Evolutionary conservation across 202 grass and related monocot species (phyloP).

Genomic region (Setaria viridis): DNA sequence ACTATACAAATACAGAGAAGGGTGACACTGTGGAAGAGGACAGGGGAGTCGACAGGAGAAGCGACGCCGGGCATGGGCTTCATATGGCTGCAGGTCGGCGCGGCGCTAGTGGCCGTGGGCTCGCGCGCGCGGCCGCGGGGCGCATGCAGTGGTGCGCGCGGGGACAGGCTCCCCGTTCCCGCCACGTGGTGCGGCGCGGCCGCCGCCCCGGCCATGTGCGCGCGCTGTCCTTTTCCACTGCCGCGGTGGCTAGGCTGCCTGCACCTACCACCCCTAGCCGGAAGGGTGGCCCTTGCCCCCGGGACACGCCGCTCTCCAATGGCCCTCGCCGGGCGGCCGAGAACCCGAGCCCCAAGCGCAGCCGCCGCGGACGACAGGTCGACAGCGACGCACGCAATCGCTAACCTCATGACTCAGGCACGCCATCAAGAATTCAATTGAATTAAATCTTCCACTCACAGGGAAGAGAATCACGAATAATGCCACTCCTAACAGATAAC

Average conservation of each 20-base stretch:
- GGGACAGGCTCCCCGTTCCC: not conserved
- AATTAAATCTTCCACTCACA: not conserved
- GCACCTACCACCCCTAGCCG: not conserved
- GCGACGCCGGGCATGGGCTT: too few relatives aligned
- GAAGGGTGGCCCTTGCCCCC: not conserved
- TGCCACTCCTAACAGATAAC: not conserved
- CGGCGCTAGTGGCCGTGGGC: not conserved
- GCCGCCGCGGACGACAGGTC: too few relatives aligned
- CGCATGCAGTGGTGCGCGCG: not conserved
- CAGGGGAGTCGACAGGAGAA: too few relatives aligned
- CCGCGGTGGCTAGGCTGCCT: slow-evolving; percentile 2
- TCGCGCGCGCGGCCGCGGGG: not conserved
- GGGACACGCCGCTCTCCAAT: slow-evolving; percentile 10
- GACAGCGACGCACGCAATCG: not conserved
- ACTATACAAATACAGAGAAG: too few relatives aligned
- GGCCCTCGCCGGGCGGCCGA: slow-evolving; percentile 8
- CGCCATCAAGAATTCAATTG: not conserved
- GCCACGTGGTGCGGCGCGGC: slow-evolving; percentile 17
- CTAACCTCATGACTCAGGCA: not conserved
- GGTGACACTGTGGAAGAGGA: too few relatives aligned
- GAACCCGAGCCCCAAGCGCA: not conserved
- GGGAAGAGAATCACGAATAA: not conserved
- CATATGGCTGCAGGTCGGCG: not conserved
- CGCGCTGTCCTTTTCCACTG: slow-evolving; percentile 40
- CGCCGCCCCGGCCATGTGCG: slow-evolving; percentile 24